Conservation (phyloP, 2,329 filamentous ascomycete species). For the Fusarium proliferatum region DNA sequence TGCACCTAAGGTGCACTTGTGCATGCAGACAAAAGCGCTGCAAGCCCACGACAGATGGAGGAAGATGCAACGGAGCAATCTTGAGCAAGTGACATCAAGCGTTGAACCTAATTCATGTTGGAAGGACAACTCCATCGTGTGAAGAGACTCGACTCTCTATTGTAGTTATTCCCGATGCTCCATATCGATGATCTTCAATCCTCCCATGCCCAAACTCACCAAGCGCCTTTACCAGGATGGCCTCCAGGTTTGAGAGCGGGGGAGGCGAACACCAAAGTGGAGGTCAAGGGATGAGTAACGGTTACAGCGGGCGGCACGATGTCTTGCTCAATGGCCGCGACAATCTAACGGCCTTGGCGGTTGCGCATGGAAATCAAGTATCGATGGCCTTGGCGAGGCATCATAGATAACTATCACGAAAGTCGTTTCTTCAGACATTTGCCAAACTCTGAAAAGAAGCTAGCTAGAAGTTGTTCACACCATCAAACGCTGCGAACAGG, state of each 20-base stretch:
- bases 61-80: constrained; percentile 25
- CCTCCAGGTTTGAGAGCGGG: constrained; percentile 36
- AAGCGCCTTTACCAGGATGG: constrained; percentile 16
- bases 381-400: constrained; percentile 3
- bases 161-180: background rate
- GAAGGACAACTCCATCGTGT: constrained; percentile 7
- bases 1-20: constrained; percentile 42
- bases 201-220: constrained; percentile 1
- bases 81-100: constrained; percentile 3
- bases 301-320: constrained; percentile 42
- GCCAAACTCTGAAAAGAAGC: background rate
- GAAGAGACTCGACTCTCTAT: background rate
- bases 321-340: constrained; percentile 39
- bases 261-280: constrained; percentile 42
- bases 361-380: constrained; percentile 16
- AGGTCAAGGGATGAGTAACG: constrained; percentile 34
- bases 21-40: constrained; percentile 36
- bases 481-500: background rate
- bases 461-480: background rate
- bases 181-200: constrained; percentile 7
- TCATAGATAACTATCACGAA: background rate
- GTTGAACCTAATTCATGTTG: background rate
- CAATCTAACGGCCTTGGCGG: constrained; percentile 32
- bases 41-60: constrained; percentile 22
- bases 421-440: background rate